These are phyloP conservation scores for Batkoa obscura DNA, from an alignment of 371 early-diverging fungal genomes.

Conservation along the genomic window DNA sequence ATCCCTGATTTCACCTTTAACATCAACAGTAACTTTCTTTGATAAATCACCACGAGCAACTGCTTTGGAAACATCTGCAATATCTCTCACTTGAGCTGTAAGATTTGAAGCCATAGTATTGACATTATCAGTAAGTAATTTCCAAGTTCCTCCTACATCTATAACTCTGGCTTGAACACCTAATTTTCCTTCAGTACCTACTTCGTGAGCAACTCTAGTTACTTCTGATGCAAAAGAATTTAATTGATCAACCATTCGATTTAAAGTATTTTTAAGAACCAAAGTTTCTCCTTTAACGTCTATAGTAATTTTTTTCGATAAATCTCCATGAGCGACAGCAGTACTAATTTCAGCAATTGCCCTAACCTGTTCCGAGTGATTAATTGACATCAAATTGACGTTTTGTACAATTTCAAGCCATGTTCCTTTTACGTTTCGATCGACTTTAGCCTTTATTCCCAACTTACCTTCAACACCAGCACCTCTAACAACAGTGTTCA, in stretches of 20 bases:
- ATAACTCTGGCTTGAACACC: constrained; percentile 22
- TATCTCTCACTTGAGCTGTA: constrained; percentile 29
- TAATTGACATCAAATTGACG: constrained; percentile 40
- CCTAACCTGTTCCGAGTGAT: constrained; percentile 44
- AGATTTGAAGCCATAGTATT: constrained; percentile 29
- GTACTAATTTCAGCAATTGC: constrained; percentile 53
- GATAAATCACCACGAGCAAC: constrained; percentile 27
- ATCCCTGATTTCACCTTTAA: constrained; percentile 26
- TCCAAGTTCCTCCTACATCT: constrained; percentile 33
- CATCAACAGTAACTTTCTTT: constrained; percentile 20
- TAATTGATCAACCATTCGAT: constrained; percentile 37
- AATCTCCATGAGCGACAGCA: constrained; percentile 49
- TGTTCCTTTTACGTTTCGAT: constrained; percentile 32
- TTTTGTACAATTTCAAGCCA: constrained; percentile 51
- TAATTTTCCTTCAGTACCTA: constrained; percentile 27
- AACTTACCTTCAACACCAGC: constrained; percentile 44
- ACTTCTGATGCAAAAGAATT: constrained; percentile 23
- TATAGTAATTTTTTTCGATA: constrained; percentile 40
- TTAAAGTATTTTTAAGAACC: constrained; percentile 45
- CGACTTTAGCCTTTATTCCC: constrained; percentile 31
- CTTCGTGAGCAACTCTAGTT: constrained; percentile 32
- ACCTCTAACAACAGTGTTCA: constrained; percentile 34
- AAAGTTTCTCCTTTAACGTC: constrained; percentile 44
- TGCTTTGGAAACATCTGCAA: constrained; percentile 26
- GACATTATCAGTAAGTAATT: constrained; percentile 29